Conservation (phyloP, 2,329 filamentous ascomycete genomes). For the Colletotrichum paranaense region DNA sequence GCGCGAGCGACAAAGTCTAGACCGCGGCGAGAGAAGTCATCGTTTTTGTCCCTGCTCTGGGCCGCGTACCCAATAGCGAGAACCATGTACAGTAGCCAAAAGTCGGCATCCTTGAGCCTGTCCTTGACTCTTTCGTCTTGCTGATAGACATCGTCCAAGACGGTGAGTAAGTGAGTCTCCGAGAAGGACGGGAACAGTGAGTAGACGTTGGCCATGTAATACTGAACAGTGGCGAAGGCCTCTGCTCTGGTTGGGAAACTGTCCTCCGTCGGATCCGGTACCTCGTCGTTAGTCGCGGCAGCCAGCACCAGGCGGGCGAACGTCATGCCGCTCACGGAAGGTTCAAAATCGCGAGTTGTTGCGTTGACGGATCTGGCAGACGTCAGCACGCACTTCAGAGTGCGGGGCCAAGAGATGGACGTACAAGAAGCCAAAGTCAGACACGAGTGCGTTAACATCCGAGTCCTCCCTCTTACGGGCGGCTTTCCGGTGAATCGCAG, state of each 20-base stretch:
- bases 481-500: conserved; percentile 73
- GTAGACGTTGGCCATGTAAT: conserved; percentile 87
- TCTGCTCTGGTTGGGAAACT: conserved; percentile 78
- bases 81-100: conserved; percentile 91
- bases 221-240: conserved; percentile 77
- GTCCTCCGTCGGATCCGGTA: conserved; percentile 71
- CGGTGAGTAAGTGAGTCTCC: conserved; percentile 80
- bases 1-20: conserved; percentile 71
- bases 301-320: conserved; percentile 90
- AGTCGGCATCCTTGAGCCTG: conserved; percentile 73
- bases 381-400: conserved; percentile 1
- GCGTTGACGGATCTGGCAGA: conserved; percentile 84
- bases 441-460: conserved; percentile 91
- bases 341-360: conserved; percentile 92
- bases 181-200: conserved; percentile 85
- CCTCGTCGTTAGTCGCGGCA: conserved; percentile 79
- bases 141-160: conserved; percentile 85
- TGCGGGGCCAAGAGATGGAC: conserved; percentile 42
- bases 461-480: conserved; percentile 78
- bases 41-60: conserved; percentile 76
- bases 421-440: conserved; percentile 91
- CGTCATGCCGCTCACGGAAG: conserved; percentile 88
- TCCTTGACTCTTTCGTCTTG: conserved; percentile 65
- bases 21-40: conserved; percentile 69
- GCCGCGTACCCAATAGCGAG: conserved; percentile 83